Base-by-base conservation (phyloP, 352 stramenopile species). In the Phytopythium kandeliae region DNA sequence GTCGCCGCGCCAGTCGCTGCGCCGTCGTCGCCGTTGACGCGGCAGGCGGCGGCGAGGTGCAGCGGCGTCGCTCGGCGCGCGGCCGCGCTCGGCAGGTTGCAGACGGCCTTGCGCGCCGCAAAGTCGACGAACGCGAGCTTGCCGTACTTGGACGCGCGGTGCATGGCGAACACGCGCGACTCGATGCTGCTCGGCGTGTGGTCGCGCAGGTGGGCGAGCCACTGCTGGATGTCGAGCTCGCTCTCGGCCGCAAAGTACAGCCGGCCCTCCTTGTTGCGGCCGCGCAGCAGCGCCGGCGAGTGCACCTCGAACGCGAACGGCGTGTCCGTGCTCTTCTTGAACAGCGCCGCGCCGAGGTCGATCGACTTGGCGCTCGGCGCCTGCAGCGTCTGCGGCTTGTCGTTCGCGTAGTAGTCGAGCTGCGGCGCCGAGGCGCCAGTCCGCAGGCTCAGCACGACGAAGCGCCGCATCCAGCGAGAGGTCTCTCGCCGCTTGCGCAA, bases 221-320 rank as follows among this genome's bases (percentile, higher is more conserved):
- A 98, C 36, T 70, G 70, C 55, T 98, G 87, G 22, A 95, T 84
- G 53, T 97, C 85, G 34, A 95, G 56, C 36, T 97, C 88, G 33
- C 60, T 85, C 28, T 86, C 71, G 0, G 86, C 81, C 0, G 85
- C 78, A 43, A 97, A 97, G 52, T 94, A 93, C 10, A 97, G 57
- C 5, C 85, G 72, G 0, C 89, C 89, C 68, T 96, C 87, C 36
- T 85, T 84, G 59, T 97, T 97, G 35, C 71, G 71, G 4, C 84
- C 77, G 24, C 67, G 45, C 5, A 97, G 65, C 15, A 97, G 69
- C 57, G 91, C 66, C 8, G 86, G 85, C n/a, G 85, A 96, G 61
- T 96, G 86, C 33, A 97, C 68, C 60, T 97, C 87, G 41, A 97
- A 97, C 4, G 80, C 59, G 48, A 87, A 90, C 19, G 78, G 63